Evolutionary conservation across 176 grass and related monocot genomes (phyloP).

Genomic region (Cymbopogon citratus): DNA sequence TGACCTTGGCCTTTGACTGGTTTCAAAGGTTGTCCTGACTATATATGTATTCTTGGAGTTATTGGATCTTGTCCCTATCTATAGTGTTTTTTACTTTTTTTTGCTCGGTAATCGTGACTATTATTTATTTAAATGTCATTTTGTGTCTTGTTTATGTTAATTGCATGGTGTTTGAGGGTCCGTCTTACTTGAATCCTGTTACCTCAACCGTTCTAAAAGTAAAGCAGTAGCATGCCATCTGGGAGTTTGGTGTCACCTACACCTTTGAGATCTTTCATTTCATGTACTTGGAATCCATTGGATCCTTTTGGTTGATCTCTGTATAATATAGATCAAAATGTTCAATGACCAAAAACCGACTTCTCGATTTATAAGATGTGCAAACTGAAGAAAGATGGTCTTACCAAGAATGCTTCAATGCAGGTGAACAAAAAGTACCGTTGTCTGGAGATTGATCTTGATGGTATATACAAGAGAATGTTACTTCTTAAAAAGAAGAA

Average conservation of each 20-base stretch:
- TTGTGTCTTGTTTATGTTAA: not conserved
- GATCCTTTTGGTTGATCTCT: not conserved
- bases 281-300: not conserved
- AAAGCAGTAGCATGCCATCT: not conserved
- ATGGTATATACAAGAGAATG: conserved; percentile 98
- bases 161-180: not conserved
- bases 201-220: not conserved
- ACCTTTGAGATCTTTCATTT: not conserved
- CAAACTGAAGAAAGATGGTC: conserved; percentile 9
- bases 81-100: not conserved
- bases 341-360: not conserved
- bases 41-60: not conserved
- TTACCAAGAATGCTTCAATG: conserved; percentile 23
- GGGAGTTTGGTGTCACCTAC: not conserved
- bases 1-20: not conserved
- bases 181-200: not conserved
- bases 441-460: conserved; percentile 95
- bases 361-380: conserved; percentile 4
- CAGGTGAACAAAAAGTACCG: conserved; percentile 95
- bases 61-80: not conserved
- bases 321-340: not conserved
- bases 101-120: not conserved
- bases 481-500: conserved; percentile 99
- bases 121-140: no score
- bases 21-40: not conserved